Evolutionary conservation across 768 basidiomycete genomes (phyloP), one percentile per base, ranked within the genome.

Genomic region (Lactarius akahatsu): DNA sequence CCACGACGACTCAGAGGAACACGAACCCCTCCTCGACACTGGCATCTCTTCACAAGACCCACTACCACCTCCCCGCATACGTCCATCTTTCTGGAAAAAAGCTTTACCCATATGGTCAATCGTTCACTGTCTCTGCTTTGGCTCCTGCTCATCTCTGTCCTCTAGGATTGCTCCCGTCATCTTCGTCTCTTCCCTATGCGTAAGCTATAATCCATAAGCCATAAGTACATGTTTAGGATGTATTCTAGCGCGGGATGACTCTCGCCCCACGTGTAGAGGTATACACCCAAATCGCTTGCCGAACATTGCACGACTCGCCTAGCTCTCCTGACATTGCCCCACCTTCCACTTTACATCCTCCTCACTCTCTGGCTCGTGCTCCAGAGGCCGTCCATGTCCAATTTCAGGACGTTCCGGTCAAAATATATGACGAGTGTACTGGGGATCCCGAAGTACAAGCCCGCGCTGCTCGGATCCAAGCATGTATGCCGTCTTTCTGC

Each of bases 381-480:
- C 32, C 50, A 18, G 36, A 30, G 15, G 52, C 20, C 10, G 40
- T 67, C 38, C 60, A 52, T 32, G 58, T 69, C 20, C 47, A 55
- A 13, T 61, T 69, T 41, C 67, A 34, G 52, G 64, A 61, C 23
- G 9, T 8, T 13, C 60, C 61, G 0, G 32, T 69, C 57, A 61
- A 59, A 50, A 34, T 7, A 26, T 56, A 56, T 56, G 70, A 70
- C 18, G 43, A 64, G n/a, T 69, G 70, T 43, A 62, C 61, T 4
- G 62, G 59, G 43, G 70, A 71, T 54, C 68, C 70, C 16, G 57
- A 59, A 43, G 70, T 71, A n/a, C 70, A 64, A 38, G 70, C 64
- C 8, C 70, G 70, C 18, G 70, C 70, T 16, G 70, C 70, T n/a
- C 68, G 70, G 20, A 71, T 71, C 36, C 70, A 69, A 57, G 70